A percentile compares a stretch with the other conserved stretches of the same genome.
Evolutionary conservation across 441 rosid genomes (phyloP).

Genomic region (Erysimum pusillum): DNA sequence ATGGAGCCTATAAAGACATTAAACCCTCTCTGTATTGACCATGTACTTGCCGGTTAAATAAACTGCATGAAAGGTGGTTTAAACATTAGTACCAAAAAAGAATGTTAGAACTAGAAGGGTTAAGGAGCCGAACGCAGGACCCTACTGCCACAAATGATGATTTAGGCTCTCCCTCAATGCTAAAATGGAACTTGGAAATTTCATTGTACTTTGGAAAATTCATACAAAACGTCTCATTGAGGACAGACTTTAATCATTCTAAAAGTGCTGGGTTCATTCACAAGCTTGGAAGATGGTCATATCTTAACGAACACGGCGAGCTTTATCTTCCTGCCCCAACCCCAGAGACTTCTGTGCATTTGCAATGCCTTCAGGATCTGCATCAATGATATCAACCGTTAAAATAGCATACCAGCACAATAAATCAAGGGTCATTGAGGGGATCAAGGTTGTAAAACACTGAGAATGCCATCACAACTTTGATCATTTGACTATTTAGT

Average conservation of each 20-base stretch:
- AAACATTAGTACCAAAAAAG: background rate
- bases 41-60: background rate
- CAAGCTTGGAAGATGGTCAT: slow-evolving; percentile 16
- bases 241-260: slow-evolving; percentile 15
- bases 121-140: slow-evolving; percentile 58
- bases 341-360: slow-evolving; percentile 95
- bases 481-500: background rate
- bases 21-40: background rate
- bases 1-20: background rate
- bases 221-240: slow-evolving; percentile 23
- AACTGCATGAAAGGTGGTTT: too few relatives aligned
- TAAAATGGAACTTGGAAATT: slow-evolving; percentile 17
- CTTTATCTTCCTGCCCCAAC: slow-evolving; percentile 91
- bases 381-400: slow-evolving; percentile 33
- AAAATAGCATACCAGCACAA: slow-evolving; percentile 18
- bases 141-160: slow-evolving; percentile 65
- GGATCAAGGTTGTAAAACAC: background rate
- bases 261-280: too few relatives aligned
- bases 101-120: background rate
- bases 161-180: slow-evolving; percentile 41
- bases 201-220: slow-evolving; percentile 16
- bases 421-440: background rate
- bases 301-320: slow-evolving; percentile 76
- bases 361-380: slow-evolving; percentile 97
- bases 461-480: background rate